Percentiles rank a stretch among this genome's conserved stretches.
Evolutionary conservation across 345 rosid species (phyloP).

Genomic region (Brassica carinata): DNA sequence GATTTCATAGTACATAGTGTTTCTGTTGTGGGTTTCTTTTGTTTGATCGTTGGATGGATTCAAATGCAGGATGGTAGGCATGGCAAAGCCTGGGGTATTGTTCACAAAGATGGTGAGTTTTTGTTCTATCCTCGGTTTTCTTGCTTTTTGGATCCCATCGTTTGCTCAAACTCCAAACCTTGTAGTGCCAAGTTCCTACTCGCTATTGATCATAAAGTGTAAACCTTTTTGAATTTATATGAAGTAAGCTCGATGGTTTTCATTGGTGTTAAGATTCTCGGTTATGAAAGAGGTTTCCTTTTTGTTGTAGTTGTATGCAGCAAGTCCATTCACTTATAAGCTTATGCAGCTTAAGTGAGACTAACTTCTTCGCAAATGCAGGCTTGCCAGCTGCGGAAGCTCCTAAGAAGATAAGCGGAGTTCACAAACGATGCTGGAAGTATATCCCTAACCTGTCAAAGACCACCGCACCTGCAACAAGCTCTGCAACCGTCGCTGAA

Average conservation of each 20-base stretch:
- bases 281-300: neutral
- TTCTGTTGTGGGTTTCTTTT: neutral
- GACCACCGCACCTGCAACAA: constrained; percentile 41
- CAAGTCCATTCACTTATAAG: neutral
- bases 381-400: constrained; percentile 71
- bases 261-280: constrained; percentile 4
- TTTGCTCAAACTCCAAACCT: no score
- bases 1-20: neutral
- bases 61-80: constrained; percentile 84
- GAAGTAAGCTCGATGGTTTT: neutral
- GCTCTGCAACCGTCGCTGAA: constrained; percentile 39
- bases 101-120: constrained; percentile 82
- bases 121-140: neutral
- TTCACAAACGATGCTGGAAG: constrained; percentile 93
- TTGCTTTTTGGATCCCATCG: neutral
- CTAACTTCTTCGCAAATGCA: constrained; percentile 33
- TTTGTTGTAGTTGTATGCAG: neutral
- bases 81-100: constrained; percentile 98
- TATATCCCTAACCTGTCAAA: constrained; percentile 64
- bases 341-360: constrained; percentile 16
- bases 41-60: constrained; percentile 24
- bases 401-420: constrained; percentile 90
- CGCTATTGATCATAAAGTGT: neutral
- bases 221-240: neutral
- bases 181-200: neutral